Base-by-base conservation (phyloP, 805 yeast species). In the Yamadazyma tumulicola region DNA sequence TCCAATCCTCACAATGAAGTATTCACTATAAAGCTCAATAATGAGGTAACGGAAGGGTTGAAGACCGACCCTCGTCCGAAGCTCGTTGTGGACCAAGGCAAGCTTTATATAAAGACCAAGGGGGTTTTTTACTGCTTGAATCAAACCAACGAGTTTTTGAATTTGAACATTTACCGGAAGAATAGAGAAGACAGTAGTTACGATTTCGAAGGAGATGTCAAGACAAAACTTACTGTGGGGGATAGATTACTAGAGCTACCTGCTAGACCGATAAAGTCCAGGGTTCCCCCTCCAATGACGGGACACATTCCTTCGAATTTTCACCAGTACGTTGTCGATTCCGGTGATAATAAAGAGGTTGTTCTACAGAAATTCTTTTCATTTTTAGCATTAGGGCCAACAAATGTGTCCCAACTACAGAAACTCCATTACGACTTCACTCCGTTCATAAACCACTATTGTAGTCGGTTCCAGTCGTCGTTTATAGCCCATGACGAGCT, bases 331-430 rank as follows among this genome's bases (percentile, higher is more conserved):
- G 21, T 36, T 11, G 39, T 42, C 12, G 25, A 34, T 4, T 15
- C 31, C 12, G 19, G 26, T 9, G 47, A 45, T 19, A 16, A 42
- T 16, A 24, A 38, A 11, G 12, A 32, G 1, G 41, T 36, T 9
- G 21, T 26, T 12, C 18, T 13, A 10, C 18, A 10, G 10, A 64
- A 70, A 33, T 55, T 74, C 24, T 46, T 72, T 15, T 71, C 70
- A 41, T 50, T 68, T 17, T 46, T 75, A 23, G 75, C 80, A 1
- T 49, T 74, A 26, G 79, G 77, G 1, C 77, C 79, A 2, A 51
- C 56, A 12, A 48, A 72, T 21, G 12, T 9, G 11, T 17, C 15
- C 14, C 17, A 28, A 22, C 18, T 41, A 13, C 11, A 4, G 5
- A 33, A 20, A 26, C 9, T 26, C 19, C 15, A 11, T 6, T 7